Evolutionary conservation across 441 rosid genomes (phyloP).

Genomic region (Geranium incanum): DNA sequence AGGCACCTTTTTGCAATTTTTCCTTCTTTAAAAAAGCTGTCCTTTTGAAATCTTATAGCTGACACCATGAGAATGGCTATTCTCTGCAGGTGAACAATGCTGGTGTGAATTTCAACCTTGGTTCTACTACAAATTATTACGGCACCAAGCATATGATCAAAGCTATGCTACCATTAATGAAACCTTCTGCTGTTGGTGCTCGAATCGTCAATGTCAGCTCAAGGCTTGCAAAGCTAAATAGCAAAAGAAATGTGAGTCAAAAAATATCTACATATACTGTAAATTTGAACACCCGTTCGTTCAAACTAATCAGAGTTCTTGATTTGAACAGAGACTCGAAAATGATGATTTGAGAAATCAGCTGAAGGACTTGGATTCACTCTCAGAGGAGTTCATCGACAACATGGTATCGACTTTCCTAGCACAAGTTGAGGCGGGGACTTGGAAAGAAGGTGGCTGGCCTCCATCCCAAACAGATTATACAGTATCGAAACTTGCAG

Average conservation of each 20-base stretch:
- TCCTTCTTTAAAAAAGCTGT: too few species aligned
- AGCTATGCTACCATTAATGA: conserved; percentile 82
- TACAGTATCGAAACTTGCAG: conserved; percentile 83
- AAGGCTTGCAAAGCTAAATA: conserved; percentile 64
- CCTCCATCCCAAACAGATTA: conserved; percentile 74
- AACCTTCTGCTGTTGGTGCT: conserved; percentile 59
- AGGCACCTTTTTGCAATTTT: too few species aligned
- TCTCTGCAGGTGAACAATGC: conserved; percentile 84
- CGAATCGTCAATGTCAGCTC: conserved; percentile 84
- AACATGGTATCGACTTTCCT: conserved; percentile 46
- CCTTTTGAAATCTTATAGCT: background rate
- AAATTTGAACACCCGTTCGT: background rate
- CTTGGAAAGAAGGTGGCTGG: conserved; percentile 84
- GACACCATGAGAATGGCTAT: background rate
- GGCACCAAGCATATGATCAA: conserved; percentile 68
- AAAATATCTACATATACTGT: background rate
- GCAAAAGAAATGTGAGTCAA: conserved; percentile 72
- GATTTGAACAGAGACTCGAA: conserved; percentile 48
- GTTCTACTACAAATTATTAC: conserved; percentile 59
- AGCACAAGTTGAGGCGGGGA: conserved; percentile 58
- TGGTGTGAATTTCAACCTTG: conserved; percentile 75
- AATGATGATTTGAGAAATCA: conserved; percentile 52
- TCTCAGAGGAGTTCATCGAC: conserved; percentile 67
- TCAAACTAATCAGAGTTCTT: conserved; percentile 10
- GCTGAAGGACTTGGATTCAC: conserved; percentile 40